These are phyloP conservation scores for Lasiosphaeriaceae sp. DNA, from an alignment of 495 filamentous ascomycete genomes.

Conservation along the genomic window DNA sequence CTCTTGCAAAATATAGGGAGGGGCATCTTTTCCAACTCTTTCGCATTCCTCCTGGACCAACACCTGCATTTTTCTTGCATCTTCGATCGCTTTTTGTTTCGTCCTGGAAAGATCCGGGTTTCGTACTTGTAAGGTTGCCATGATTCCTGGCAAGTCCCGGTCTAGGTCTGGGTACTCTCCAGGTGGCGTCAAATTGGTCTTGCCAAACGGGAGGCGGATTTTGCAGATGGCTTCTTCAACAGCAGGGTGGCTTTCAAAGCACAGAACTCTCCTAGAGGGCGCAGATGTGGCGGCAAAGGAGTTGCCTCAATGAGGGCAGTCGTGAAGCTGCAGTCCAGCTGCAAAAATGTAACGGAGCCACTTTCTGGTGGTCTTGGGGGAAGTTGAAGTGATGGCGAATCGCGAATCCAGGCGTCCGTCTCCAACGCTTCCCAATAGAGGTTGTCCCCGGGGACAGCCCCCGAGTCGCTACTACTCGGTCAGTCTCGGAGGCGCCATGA, in stretches of 20 bases:
- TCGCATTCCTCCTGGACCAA: conserved; percentile 44
- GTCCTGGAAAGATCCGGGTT: conserved; percentile 32
- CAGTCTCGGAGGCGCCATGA: too few species aligned
- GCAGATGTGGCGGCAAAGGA: background rate
- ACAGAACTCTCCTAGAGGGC: background rate
- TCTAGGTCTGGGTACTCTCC: background rate
- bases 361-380: background rate
- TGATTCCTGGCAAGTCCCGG: conserved; percentile 12
- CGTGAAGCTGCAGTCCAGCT: background rate
- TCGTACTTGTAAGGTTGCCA: conserved; percentile 41
- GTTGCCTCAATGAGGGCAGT: background rate
- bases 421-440: too few species aligned
- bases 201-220: too few species aligned
- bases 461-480: too few species aligned
- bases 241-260: too few species aligned
- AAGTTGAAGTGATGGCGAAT: background rate
- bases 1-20: conserved; percentile 74
- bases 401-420: too few species aligned
- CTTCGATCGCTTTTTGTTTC: conserved; percentile 49
- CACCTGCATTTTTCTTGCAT: conserved; percentile 52
- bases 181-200: background rate
- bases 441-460: too few species aligned
- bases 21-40: conserved; percentile 44
- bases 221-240: too few species aligned
- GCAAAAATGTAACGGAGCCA: background rate